Evolutionary conservation across 129 eudicot genomes (phyloP).

Genomic region (Logfia minima): DNA sequence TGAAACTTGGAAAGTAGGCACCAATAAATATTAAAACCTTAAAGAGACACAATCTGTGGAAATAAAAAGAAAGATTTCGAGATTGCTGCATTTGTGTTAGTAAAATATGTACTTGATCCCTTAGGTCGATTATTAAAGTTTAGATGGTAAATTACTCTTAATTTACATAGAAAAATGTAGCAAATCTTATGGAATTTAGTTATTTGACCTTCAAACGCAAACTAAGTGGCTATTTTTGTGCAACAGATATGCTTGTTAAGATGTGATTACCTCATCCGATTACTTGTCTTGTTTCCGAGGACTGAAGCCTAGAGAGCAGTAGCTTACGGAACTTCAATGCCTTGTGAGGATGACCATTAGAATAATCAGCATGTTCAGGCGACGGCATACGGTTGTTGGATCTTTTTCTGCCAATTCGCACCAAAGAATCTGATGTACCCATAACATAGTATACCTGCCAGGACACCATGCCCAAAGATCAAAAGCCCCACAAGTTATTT

Average conservation of each 20-base stretch:
- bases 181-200: background rate
- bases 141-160: background rate
- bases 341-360: slow-evolving; percentile 37
- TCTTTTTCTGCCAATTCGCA: slow-evolving; percentile 49
- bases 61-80: background rate
- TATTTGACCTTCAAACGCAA: background rate
- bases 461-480: slow-evolving; percentile 24
- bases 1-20: background rate
- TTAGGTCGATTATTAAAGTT: background rate
- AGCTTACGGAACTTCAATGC: slow-evolving; percentile 35
- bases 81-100: background rate
- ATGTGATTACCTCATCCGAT: slow-evolving; percentile 29
- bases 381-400: slow-evolving; percentile 32
- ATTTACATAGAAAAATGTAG: background rate
- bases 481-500: slow-evolving; percentile 11
- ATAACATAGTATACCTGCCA: slow-evolving; percentile 75
- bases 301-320: slow-evolving; percentile 34
- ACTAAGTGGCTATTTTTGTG: background rate
- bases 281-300: slow-evolving; percentile 22
- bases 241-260: background rate
- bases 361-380: slow-evolving; percentile 36
- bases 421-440: slow-evolving; percentile 79
- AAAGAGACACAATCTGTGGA: background rate
- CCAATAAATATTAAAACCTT: background rate
- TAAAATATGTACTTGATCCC: background rate